Percentiles rank a stretch among this genome's conserved stretches.
Conservation (phyloP, 345 rosid species). For the Citrus reticulata region DNA sequence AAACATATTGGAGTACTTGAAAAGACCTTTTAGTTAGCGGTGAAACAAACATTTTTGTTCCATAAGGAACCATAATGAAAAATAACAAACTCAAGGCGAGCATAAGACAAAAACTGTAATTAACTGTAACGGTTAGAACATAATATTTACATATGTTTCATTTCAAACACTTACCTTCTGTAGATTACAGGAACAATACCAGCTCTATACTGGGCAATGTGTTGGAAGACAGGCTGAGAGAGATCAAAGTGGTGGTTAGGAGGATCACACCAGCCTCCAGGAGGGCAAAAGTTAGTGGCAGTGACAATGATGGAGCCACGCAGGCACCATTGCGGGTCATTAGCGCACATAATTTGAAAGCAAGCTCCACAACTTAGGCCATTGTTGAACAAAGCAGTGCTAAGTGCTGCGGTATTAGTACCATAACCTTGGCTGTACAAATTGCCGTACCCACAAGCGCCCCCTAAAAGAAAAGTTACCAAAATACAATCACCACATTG, state of each 20-base stretch:
- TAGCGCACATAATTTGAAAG: conserved; percentile 53
- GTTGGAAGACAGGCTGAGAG: conserved; percentile 72
- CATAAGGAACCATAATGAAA: no score
- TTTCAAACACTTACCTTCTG: conserved; percentile 43
- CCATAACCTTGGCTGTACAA: conserved; percentile 74
- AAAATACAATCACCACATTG: neutral
- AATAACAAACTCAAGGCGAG: no score
- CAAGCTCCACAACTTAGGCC: conserved; percentile 74
- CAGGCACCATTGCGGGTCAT: conserved; percentile 75
- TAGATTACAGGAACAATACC: conserved; percentile 72
- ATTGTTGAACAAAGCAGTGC: conserved; percentile 61
- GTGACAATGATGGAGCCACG: conserved; percentile 65
- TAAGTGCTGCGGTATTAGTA: conserved; percentile 63
- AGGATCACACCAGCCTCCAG: conserved; percentile 88
- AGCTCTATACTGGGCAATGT: conserved; percentile 61
- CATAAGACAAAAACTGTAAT: no score
- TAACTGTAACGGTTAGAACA: no score
- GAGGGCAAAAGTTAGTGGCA: conserved; percentile 83
- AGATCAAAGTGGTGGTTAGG: conserved; percentile 75
- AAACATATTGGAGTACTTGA: neutral
- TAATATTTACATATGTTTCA: no score
- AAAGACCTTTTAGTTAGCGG: neutral
- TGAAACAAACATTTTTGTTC: no score
- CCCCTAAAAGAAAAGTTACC: conserved; percentile 32
- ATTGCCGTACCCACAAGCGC: conserved; percentile 82